Conservation (phyloP, 306 rosid genomes). For the Malus orientalis region DNA sequence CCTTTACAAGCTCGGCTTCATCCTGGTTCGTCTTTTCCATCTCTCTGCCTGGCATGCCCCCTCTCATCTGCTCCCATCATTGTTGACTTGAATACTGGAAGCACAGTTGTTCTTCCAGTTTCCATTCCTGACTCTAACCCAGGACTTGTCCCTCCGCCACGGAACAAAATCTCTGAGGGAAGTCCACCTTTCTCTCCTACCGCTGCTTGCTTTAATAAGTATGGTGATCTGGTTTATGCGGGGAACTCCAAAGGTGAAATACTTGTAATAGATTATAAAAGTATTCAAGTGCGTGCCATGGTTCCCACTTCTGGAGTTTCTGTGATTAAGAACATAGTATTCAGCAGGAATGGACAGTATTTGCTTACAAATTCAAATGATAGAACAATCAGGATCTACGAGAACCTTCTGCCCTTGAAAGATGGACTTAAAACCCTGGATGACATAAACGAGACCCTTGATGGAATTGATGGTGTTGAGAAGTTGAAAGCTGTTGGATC, state of each 20-base stretch:
- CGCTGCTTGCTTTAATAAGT: slow-evolving; percentile 87
- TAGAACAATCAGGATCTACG: slow-evolving; percentile 77
- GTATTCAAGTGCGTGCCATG: slow-evolving; percentile 49
- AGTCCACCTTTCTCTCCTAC: slow-evolving; percentile 72
- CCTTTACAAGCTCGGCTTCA: slow-evolving; percentile 85
- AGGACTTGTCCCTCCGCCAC: slow-evolving; percentile 47
- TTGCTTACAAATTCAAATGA: slow-evolving; percentile 92
- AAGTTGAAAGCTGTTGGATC: slow-evolving; percentile 73
- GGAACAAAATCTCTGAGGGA: slow-evolving; percentile 71
- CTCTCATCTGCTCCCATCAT: slow-evolving; percentile 89
- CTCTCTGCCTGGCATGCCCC: slow-evolving; percentile 89
- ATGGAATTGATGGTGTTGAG: slow-evolving; percentile 49
- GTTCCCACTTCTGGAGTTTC: slow-evolving; percentile 78
- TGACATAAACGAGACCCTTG: slow-evolving; percentile 28
- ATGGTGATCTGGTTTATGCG: slow-evolving; percentile 71
- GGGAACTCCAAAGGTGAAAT: slow-evolving; percentile 99
- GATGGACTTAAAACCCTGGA: slow-evolving; percentile 53
- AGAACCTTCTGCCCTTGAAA: slow-evolving; percentile 76
- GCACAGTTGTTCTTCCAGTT: slow-evolving; percentile 60
- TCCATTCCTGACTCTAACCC: slow-evolving; percentile 45
- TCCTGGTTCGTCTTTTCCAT: slow-evolving; percentile 81
- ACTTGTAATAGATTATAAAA: slow-evolving; percentile 58
- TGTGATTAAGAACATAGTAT: slow-evolving; percentile 78
- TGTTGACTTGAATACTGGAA: slow-evolving; percentile 73
- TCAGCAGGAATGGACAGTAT: slow-evolving; percentile 88